These are phyloP conservation scores for Scedosporium boydii DNA, from an alignment of 2,329 filamentous ascomycete genomes.

Conservation along the genomic window DNA sequence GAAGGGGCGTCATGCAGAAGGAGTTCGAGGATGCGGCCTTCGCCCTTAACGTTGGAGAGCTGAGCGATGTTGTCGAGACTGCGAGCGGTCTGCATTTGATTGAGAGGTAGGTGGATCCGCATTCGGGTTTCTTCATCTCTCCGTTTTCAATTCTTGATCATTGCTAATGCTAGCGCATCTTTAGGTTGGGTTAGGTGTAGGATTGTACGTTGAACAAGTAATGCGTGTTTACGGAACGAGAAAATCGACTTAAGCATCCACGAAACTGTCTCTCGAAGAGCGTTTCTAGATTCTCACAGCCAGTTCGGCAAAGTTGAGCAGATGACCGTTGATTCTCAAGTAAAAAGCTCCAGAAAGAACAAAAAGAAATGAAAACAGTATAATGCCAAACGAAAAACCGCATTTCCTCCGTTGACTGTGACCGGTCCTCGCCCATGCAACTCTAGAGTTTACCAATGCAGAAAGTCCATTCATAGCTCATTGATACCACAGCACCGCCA, in stretches of 20 bases:
- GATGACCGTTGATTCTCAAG: background rate
- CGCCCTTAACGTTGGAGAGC: slow-evolving; percentile 73
- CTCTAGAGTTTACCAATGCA: too few relatives aligned
- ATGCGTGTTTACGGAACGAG: too few relatives aligned
- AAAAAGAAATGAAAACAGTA: background rate
- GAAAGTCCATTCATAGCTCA: too few relatives aligned
- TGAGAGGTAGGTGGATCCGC: slow-evolving; percentile 56
- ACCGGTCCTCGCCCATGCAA: too few relatives aligned
- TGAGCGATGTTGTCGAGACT: slow-evolving; percentile 82
- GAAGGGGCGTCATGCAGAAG: slow-evolving; percentile 92
- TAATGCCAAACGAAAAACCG: background rate
- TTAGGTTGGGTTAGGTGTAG: background rate
- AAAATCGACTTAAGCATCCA: too few relatives aligned
- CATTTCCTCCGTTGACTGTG: too few relatives aligned
- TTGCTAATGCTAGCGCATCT: background rate
- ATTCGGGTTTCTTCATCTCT: background rate
- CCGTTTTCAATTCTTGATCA: background rate
- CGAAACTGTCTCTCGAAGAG: too few relatives aligned
- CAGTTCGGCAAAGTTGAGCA: too few relatives aligned
- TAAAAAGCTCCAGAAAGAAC: background rate
- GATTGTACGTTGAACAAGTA: too few relatives aligned
- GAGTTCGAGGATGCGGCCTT: slow-evolving; percentile 97
- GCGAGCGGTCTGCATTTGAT: slow-evolving; percentile 94
- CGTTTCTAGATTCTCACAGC: too few relatives aligned
- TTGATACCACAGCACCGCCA: background rate